Base-by-base conservation (phyloP, 805 yeast species). In the Lipomyces starkeyi region DNA sequence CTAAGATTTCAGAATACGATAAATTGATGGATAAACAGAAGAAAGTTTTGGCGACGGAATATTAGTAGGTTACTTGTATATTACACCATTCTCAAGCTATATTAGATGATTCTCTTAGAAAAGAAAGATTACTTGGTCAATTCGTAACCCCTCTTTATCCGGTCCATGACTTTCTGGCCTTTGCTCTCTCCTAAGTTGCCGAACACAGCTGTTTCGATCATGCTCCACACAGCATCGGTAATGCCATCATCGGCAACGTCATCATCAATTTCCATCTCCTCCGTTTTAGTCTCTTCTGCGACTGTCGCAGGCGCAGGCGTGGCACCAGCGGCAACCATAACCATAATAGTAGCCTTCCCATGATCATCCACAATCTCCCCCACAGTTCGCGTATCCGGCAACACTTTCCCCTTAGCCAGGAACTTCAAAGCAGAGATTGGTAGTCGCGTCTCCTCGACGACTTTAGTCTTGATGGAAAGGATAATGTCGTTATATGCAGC, bases 1-100 rank as follows among this genome's bases (percentile, higher is more conserved):
- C 76, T 9, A 85, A 78, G 56, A 84, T 89, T 53, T 73, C 79
- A 27, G 76, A 79, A 1, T 81, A 84, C 64, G 93, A 89, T 35
- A 70, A 70, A 66, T 58, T 72, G 25, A 65, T 77, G n/a, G 71
- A 63, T 1, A 73, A 58, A 25, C 70, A 70, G 35, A 76, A 75
- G 66, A 70, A 70, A 63, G 64, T 70, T 29, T 63, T 69, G 58
- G 66, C 56, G 7, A 52, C 55, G 35, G 69, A 61, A 52, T 68
- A 68, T 35, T 68, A 32, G 40, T 6, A 13, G n/a, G 34, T 37
- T 14, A 37, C 4, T 40, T 17, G 34, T 43, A 25, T 17, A 25
- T 43, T 59, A 47, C 49, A 43, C 49, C 49, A 17, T 6, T 43
- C 22, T 17, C 22, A 17, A 43, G 22, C 22, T 17, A 17, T 7